Evolutionary conservation across 2,329 filamentous ascomycete genomes (phyloP).

Genomic region (Hypoxylon sp.): DNA sequence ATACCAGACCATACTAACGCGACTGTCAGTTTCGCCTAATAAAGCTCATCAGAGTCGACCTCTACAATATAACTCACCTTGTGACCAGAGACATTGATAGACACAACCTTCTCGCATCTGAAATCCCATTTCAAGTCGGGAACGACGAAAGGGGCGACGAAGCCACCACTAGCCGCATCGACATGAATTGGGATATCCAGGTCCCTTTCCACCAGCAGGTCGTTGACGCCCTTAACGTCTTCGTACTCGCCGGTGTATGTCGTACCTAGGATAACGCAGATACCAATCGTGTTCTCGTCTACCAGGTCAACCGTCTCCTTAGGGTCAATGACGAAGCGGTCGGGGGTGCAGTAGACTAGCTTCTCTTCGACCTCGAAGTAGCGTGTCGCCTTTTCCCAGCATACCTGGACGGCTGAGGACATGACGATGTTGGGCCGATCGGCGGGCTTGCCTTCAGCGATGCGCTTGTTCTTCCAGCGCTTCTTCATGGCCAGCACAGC

Average conservation of each 20-base stretch:
- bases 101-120: slow-evolving; percentile 86
- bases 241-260: slow-evolving; percentile 98
- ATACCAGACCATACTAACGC: slow-evolving; percentile 71
- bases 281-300: slow-evolving; percentile 85
- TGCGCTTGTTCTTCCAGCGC: slow-evolving; percentile 88
- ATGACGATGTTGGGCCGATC: slow-evolving; percentile 93
- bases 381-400: slow-evolving; percentile 92
- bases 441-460: slow-evolving; percentile 83
- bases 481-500: slow-evolving; percentile 93
- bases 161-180: slow-evolving; percentile 91
- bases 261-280: slow-evolving; percentile 90
- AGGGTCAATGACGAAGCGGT: slow-evolving; percentile 74
- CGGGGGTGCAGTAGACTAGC: slow-evolving; percentile 74
- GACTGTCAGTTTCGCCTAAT: slow-evolving; percentile 5
- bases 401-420: slow-evolving; percentile 96
- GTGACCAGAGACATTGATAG: slow-evolving; percentile 95
- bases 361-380: slow-evolving; percentile 96
- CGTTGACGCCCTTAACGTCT: slow-evolving; percentile 91
- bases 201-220: slow-evolving; percentile 79
- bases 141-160: slow-evolving; percentile 91
- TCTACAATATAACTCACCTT: slow-evolving; percentile 64
- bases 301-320: slow-evolving; percentile 70
- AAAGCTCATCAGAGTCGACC: background rate
- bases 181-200: slow-evolving; percentile 92
- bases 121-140: slow-evolving; percentile 93